Evolutionary conservation across 352 stramenopile species (phyloP).

Genomic region (Halophytophthora batemanensis): DNA sequence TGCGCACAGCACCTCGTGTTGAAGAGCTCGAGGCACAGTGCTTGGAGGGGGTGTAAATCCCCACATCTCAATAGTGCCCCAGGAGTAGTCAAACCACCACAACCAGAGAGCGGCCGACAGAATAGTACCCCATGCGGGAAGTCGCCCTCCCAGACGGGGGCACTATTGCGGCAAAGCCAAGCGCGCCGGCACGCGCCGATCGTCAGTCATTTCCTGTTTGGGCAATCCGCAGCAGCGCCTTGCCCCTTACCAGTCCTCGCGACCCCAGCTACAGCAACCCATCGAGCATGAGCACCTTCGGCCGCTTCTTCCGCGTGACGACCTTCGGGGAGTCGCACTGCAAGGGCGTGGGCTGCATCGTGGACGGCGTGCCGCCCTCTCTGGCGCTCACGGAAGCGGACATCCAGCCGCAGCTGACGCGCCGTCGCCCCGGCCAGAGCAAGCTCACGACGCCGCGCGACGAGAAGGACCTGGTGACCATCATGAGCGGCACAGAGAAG

Average conservation of each 20-base stretch:
- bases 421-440: slow-evolving; percentile 95
- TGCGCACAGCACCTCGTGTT: no score
- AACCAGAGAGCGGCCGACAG: no score
- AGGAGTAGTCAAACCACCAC: no score
- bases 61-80: no score
- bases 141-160: no score
- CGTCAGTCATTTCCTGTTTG: slow-evolving; percentile 22
- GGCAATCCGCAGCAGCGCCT: slow-evolving; percentile 6
- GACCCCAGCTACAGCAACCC: not conserved
- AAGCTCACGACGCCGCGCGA: slow-evolving; percentile 98
- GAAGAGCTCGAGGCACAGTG: no score
- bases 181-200: no score
- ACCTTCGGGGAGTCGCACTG: slow-evolving; percentile 99
- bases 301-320: slow-evolving; percentile 96
- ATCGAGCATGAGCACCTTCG: slow-evolving; percentile 91
- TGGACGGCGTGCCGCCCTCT: slow-evolving; percentile 97
- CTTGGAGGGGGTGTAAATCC: no score
- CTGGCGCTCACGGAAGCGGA: slow-evolving; percentile 93
- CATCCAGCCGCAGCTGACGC: slow-evolving; percentile 97
- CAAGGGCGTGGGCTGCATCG: slow-evolving; percentile 95
- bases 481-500: slow-evolving; percentile 95
- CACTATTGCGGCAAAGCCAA: no score
- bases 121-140: no score
- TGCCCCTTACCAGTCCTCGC: not conserved
- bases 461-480: slow-evolving; percentile 96